Evolutionary conservation across 2,329 filamentous ascomycete genomes (phyloP).

Genomic region (Penicillium rolfsii): DNA sequence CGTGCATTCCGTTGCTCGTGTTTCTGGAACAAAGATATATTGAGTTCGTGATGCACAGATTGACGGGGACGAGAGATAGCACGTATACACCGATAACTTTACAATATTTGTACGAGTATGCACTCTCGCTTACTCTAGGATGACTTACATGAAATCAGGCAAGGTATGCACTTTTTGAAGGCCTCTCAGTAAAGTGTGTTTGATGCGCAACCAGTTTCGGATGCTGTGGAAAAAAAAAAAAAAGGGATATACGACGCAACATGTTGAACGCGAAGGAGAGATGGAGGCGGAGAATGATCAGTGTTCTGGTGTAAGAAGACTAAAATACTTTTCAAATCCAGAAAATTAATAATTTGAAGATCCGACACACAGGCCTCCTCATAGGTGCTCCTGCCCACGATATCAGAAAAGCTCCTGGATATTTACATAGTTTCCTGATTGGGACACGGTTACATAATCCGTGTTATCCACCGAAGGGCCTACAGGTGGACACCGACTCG

Average conservation of each 20-base stretch:
- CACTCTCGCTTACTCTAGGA: background rate
- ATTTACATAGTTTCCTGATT: conserved; percentile 10
- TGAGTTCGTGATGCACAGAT: conserved; percentile 7
- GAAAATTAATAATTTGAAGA: background rate
- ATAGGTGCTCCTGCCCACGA: too few species aligned
- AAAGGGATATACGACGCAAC: background rate
- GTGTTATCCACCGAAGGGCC: background rate
- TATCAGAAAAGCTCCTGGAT: background rate
- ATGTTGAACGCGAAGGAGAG: background rate
- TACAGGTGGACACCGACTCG: conserved; percentile 15
- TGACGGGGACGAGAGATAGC: conserved; percentile 1
- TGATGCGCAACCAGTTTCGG: background rate
- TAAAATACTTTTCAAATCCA: background rate
- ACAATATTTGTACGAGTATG: background rate
- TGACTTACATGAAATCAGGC: background rate
- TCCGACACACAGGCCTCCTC: background rate
- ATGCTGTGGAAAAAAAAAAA: too few species aligned
- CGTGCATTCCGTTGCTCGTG: conserved; percentile 17
- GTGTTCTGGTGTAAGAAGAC: background rate
- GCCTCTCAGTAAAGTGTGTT: background rate
- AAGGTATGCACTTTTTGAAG: background rate
- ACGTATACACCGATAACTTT: background rate
- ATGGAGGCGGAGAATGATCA: too few species aligned
- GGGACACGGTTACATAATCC: conserved; percentile 22
- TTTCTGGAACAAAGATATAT: conserved; percentile 17